phyloP scores from a whole-genome alignment of 371 early-diverging fungal genomes.

The Haplosporangium sp. region DNA sequence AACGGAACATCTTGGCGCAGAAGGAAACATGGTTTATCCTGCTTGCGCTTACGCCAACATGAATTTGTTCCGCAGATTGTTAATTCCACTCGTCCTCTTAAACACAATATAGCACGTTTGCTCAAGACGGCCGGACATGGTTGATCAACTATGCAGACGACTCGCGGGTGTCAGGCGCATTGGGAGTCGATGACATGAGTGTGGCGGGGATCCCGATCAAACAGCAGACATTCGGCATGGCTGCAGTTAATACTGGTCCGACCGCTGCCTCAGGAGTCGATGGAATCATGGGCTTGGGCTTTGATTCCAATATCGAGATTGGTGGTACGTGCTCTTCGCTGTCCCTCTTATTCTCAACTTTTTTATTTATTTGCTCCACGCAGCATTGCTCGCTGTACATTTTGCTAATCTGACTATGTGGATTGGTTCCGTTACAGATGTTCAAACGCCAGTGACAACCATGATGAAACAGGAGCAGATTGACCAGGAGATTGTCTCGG shows the following conservation, averaged over 20 bases:
- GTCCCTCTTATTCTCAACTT: no score
- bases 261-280: conserved; percentile 31
- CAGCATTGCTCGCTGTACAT: neutral
- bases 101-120: conserved; percentile 21
- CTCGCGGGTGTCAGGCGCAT: conserved; percentile 23
- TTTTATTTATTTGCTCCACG: neutral
- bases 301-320: conserved; percentile 39
- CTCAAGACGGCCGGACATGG: conserved; percentile 20
- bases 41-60: no score
- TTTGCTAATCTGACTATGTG: neutral
- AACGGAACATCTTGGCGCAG: no score
- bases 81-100: neutral
- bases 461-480: conserved; percentile 40
- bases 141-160: conserved; percentile 43
- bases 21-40: no score
- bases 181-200: conserved; percentile 34
- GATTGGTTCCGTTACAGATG: neutral
- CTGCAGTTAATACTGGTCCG: conserved; percentile 25
- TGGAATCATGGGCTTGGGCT: conserved; percentile 50
- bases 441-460: conserved; percentile 33
- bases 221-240: conserved; percentile 43
- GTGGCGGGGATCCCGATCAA: conserved; percentile 37
- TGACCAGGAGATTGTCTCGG: conserved; percentile 39
- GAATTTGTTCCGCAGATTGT: no score
- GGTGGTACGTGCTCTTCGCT: conserved; percentile 2